Base-by-base conservation (phyloP, 768 basidiomycete genomes). In the Dentipellis sp. region DNA sequence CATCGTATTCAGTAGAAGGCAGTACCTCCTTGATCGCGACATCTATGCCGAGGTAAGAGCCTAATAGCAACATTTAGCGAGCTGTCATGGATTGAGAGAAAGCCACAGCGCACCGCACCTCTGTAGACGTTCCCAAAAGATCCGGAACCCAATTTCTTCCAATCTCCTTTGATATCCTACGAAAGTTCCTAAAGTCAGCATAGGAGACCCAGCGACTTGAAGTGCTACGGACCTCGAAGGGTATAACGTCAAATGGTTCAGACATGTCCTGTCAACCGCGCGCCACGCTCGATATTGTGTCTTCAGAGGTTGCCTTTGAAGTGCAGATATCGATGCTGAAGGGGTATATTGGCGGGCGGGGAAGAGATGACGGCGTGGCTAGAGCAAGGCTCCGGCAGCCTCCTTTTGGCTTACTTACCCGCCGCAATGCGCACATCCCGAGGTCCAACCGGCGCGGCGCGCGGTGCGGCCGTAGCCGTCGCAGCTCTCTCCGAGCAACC, bases 1-100 rank as follows among this genome's bases (percentile, higher is more conserved):
- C 93, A 64, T 97, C 92, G 71, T 97, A 97, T 56, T 89, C 91
- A 5, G 72, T 87, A 19, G 89, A 93, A 0, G 92, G 92, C 8
- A 97, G 76, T 3, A 98, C 93, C 72, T 98, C 94, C 70, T 97
- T 97, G 70, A 97, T 91, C 36, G 94, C 94, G 37, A 97, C 89
- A 61, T 97, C 91, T 61, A 97, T 91, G 8, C 97, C 97, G 37
- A 99, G 85, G 72, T 99, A 99, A 29, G 72, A 80, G 2, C 88
- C 92, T 91, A 63, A n/a, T 45, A 5, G 6, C n/a, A n/a, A 42
- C 7, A 14, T 45, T 45, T n/a, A 19, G n/a, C 42, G 19, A 12
- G 10, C 58, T 11, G 19, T 16, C 48, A 35, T 17, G 8, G 9
- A 35, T 11, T 23, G 11, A 5, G 4, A 42, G 40, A 2, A 42